Base-by-base conservation (phyloP, 257 asterid species). In the Cordia subcordata region DNA sequence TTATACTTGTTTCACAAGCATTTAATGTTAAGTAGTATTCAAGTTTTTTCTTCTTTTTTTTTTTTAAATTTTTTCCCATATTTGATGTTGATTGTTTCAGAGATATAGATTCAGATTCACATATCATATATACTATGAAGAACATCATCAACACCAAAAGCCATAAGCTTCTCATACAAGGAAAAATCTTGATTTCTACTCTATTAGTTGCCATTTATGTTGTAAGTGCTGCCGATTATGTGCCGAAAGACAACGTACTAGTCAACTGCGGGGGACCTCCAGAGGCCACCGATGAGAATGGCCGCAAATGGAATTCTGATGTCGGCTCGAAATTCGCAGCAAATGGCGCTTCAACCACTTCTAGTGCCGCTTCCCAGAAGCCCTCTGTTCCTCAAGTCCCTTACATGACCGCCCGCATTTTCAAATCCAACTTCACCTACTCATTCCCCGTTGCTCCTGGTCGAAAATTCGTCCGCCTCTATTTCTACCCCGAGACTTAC, bases 391-490 rank as follows among this genome's bases (percentile, higher is more conserved):
- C 49, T 61, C 61, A 69, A 8, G 50, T 73, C 32, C 82, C 84
- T 11, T 81, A 72, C 82, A 47, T 4, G 17, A 75, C 80, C 0
- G 79, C 85, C 0, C 65, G 87, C 12, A 20, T 70, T 49, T 81
- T 80, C 13, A 74, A 60, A 22, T 70, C 72, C 52, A 72, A 61
- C 3, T 78, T 78, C 59, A 64, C 82, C 67, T 78, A 78, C 65
- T 16, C 53, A 1, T 81, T 81, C 40, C 80, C 21, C 1, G 69
- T 75, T 58, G 51, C 17, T 16, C 58, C 85, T 55, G 85, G 85
- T 66, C 82, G 77, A 68, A 78, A 81, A 46, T 61, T 67, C n/a
- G 64, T 78, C 64, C 80, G 82, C 49, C 82, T 81, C 47, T 78
- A 78, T 72, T 81, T 78, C 68, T 63, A 70, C 55, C 80, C 82